Percentiles rank a stretch among this genome's conserved stretches.
Conservation (phyloP, 2,329 filamentous ascomycete genomes). For the Tothia fuscella region DNA sequence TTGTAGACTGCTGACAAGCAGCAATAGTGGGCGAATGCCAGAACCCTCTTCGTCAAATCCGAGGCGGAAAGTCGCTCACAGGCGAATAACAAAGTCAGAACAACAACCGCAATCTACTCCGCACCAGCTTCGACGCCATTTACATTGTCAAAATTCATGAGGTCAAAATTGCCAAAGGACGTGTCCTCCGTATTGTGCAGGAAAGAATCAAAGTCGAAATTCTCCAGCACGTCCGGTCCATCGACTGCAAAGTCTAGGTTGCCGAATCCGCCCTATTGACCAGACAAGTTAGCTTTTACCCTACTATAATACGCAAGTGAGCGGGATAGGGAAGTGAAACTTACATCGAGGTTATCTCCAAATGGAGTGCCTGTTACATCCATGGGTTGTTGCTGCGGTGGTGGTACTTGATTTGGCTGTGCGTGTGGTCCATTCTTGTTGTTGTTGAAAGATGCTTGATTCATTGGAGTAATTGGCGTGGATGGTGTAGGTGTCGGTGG, state of each 20-base stretch:
- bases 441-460: slow-evolving; percentile 18
- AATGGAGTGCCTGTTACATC: background rate
- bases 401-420: background rate
- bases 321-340: too few relatives aligned
- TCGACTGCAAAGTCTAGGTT: slow-evolving; percentile 32
- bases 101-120: too few relatives aligned
- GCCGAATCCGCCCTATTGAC: background rate
- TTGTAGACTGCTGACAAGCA: too few relatives aligned
- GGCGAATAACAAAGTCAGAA: too few relatives aligned
- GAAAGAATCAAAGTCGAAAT: slow-evolving; percentile 58
- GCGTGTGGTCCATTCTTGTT: slow-evolving; percentile 4
- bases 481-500: slow-evolving; percentile 36
- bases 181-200: slow-evolving; percentile 42
- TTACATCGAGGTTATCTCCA: background rate
- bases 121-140: slow-evolving; percentile 21
- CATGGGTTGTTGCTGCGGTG: background rate
- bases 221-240: slow-evolving; percentile 52
- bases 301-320: too few relatives aligned
- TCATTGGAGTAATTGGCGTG: slow-evolving; percentile 36
- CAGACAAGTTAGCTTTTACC: too few relatives aligned
- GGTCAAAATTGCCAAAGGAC: slow-evolving; percentile 6
- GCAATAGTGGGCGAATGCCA: too few relatives aligned
- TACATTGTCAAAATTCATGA: slow-evolving; percentile 7
- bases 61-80: too few relatives aligned
- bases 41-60: too few relatives aligned